A percentile compares a stretch with the other conserved stretches of the same genome.
These are phyloP conservation scores for Diaporthe citrichinensis DNA, from an alignment of 2,329 filamentous ascomycete genomes.

Conservation along the genomic window DNA sequence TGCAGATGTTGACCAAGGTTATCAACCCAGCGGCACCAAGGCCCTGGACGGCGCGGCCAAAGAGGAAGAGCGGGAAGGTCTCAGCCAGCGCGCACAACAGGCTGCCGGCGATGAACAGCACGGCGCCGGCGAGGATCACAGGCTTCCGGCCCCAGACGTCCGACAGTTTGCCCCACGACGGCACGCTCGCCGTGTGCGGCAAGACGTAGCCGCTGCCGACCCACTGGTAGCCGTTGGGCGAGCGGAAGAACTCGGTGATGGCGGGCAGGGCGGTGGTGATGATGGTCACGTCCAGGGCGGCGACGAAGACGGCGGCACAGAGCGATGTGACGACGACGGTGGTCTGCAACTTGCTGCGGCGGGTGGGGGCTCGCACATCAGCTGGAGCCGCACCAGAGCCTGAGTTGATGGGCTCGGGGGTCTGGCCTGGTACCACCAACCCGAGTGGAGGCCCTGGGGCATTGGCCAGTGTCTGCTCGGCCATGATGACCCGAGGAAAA, in stretches of 20 bases:
- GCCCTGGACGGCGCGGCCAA: slow-evolving; percentile 51
- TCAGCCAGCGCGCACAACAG: slow-evolving; percentile 52
- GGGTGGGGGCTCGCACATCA: too few species aligned
- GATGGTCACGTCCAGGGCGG: slow-evolving; percentile 56
- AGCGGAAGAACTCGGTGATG: slow-evolving; percentile 64
- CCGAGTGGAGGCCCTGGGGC: too few species aligned
- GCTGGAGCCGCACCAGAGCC: too few species aligned
- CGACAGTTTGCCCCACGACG: slow-evolving; percentile 69
- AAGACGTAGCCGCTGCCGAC: slow-evolving; percentile 76
- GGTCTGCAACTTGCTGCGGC: not conserved
- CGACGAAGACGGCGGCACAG: slow-evolving; percentile 43
- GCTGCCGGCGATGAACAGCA: slow-evolving; percentile 55
- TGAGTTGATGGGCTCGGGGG: too few species aligned
- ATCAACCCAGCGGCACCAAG: slow-evolving; percentile 54
- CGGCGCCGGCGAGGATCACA: slow-evolving; percentile 51
- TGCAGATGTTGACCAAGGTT: slow-evolving; percentile 53
- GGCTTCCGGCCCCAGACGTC: slow-evolving; percentile 61
- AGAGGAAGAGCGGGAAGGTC: slow-evolving; percentile 56
- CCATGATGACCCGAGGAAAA: too few species aligned
- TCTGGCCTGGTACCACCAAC: too few species aligned
- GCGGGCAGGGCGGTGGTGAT: slow-evolving; percentile 65
- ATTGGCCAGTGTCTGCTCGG: too few species aligned
- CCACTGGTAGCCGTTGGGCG: slow-evolving; percentile 72
- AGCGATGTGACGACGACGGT: not conserved
- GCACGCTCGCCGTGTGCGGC: slow-evolving; percentile 69